Evolutionary conservation across 2,329 filamentous ascomycete species (phyloP).

Genomic region (Colletotrichum ledebouriae): DNA sequence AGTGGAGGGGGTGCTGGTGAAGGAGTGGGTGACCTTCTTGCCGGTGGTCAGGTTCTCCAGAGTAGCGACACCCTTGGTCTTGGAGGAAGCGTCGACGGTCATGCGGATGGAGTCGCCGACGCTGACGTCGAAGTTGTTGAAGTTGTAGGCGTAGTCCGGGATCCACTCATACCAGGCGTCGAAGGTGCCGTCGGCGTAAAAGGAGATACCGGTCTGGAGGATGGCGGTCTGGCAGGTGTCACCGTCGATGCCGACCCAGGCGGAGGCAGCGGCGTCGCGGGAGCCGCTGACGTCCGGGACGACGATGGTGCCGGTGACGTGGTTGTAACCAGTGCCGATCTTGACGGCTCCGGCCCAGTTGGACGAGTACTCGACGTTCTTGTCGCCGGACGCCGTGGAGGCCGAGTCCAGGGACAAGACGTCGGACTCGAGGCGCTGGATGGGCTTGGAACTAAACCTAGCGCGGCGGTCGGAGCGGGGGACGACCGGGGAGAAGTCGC

Average conservation of each 20-base stretch:
- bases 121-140: conserved; percentile 50
- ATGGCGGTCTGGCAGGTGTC: conserved; percentile 57
- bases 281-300: conserved; percentile 46
- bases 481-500: conserved; percentile 30
- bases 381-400: not conserved
- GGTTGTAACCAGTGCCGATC: conserved; percentile 46
- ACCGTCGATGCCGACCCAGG: conserved; percentile 64
- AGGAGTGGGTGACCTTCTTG: conserved; percentile 63
- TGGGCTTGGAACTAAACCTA: conserved; percentile 41
- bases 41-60: conserved; percentile 65
- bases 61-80: conserved; percentile 46
- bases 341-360: conserved; percentile 51
- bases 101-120: conserved; percentile 50
- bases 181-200: conserved; percentile 53
- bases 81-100: conserved; percentile 47
- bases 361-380: conserved; percentile 45
- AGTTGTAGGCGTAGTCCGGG: conserved; percentile 57
- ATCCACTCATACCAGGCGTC: conserved; percentile 63
- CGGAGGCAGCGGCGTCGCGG: conserved; percentile 49
- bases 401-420: conserved; percentile 13
- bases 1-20: conserved; percentile 57
- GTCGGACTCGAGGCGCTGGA: conserved; percentile 26
- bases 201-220: conserved; percentile 59
- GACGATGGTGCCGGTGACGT: conserved; percentile 49
- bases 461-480: conserved; percentile 23